Conservation (phyloP, 805 yeast species). For the Monosporozyma solicola region DNA sequence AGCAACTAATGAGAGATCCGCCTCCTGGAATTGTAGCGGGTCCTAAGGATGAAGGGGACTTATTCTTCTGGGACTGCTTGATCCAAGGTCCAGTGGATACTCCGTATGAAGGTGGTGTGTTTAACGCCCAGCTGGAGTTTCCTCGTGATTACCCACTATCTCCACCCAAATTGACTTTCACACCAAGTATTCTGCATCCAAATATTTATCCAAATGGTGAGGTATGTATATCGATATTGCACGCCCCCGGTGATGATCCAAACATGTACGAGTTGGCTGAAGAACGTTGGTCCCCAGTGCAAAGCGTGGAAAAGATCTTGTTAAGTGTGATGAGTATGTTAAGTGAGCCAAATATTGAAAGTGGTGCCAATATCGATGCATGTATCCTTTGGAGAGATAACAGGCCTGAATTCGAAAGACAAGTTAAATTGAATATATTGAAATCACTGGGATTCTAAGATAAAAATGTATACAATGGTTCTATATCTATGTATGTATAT, state of each 20-base stretch:
- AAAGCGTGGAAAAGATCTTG: constrained; percentile 92
- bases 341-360: constrained; percentile 93
- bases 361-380: constrained; percentile 84
- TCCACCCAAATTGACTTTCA: constrained; percentile 69
- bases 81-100: constrained; percentile 79
- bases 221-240: constrained; percentile 91
- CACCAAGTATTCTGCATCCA: constrained; percentile 84
- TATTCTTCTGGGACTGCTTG: constrained; percentile 77
- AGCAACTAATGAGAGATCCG: constrained; percentile 73
- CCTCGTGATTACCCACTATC: constrained; percentile 76
- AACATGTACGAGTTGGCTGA: constrained; percentile 90
- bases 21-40: constrained; percentile 97
- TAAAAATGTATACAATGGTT: not conserved
- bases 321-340: constrained; percentile 91
- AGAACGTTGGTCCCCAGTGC: constrained; percentile 97
- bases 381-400: constrained; percentile 86
- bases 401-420: constrained; percentile 53
- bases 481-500: constrained; percentile 54
- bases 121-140: constrained; percentile 62
- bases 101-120: constrained; percentile 82
- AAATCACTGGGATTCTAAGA: constrained; percentile 57
- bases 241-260: constrained; percentile 96
- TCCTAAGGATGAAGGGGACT: constrained; percentile 65
- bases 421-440: constrained; percentile 59
- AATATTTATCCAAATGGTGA: constrained; percentile 91